Percentiles rank a stretch among this genome's conserved stretches.
Evolutionary conservation across 1,284 basidiomycete genomes (phyloP).

Genomic region (Ganoderma lucidum): DNA sequence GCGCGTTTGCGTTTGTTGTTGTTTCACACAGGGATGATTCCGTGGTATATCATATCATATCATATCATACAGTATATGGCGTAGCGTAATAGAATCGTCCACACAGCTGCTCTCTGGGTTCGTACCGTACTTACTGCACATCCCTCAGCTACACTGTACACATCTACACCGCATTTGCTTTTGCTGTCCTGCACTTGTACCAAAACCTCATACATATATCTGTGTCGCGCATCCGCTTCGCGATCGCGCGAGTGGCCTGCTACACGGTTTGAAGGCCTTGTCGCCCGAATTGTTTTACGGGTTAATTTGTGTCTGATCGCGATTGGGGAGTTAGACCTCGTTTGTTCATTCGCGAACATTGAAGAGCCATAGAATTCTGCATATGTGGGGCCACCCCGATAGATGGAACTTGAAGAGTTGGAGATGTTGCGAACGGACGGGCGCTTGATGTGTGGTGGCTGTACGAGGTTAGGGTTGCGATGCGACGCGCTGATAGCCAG

Average conservation of each 20-base stretch:
- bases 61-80: neutral
- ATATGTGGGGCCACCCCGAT: no score
- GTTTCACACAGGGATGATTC: neutral
- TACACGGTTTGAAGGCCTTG: neutral
- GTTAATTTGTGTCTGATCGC: neutral
- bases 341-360: neutral
- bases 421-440: neutral
- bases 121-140: neutral
- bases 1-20: neutral
- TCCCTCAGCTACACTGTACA: neutral
- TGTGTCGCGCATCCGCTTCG: neutral
- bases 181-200: slow-evolving; percentile 5
- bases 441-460: neutral
- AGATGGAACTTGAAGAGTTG: neutral
- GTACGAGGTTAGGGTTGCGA: slow-evolving; percentile 13
- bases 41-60: neutral
- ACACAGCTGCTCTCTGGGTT: neutral
- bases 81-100: neutral
- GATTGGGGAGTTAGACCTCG: neutral
- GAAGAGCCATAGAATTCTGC: neutral
- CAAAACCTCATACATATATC: neutral
- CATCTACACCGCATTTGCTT: neutral
- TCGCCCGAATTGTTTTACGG: neutral
- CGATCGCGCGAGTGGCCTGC: neutral
- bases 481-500: slow-evolving; percentile 8